Evolutionary conservation across 2,329 filamentous ascomycete genomes (phyloP), one percentile per base, ranked within the genome.

Genomic region (Verticillium isaacii): DNA sequence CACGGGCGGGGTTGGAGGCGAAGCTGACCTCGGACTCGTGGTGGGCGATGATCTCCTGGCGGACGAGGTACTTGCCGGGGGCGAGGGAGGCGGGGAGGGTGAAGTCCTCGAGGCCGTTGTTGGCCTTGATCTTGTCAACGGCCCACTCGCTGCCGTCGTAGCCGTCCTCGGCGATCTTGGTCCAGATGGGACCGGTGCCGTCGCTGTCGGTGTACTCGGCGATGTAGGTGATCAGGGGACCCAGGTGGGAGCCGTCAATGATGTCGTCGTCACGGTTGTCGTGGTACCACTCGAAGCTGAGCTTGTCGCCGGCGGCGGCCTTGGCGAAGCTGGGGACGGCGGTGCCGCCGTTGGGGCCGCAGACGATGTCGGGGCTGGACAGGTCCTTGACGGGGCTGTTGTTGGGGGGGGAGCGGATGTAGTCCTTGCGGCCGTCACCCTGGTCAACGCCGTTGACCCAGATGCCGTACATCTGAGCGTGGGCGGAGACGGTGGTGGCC

Each of bases 21-120:
- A 64, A 73, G 60, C 69, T 63, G 32, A 74, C 70, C 2, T 73
- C 71, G 39, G 79, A 77, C 66, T 78, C 77, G 74, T 85, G 82
- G 57, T 78, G 80, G 58, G 75, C 82, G 62, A 85, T 83, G 69
- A 83, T 83, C 71, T 85, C 82, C 69, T 84, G 80, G 60, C 82
- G 80, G 65, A 85, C 69, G 61, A 85, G 75, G 69, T 85, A 85
- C 73, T 83, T 80, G 62, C 82, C 82, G 29, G 78, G 70, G 32
- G 75, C 77, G 55, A 84, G 76, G 62, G 63, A 63, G 56, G 72
- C 68, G 58, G 82, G 82, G 54, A 85, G 75, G 19, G 74, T 79
- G 64, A 83, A 75, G 62, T 76, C 77, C 69, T 76, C 76, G 68
- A 76, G 80, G 73, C 81, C 82, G 68, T 78, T 77, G 72, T 80